Percentiles rank a stretch among this genome's conserved stretches.
Evolutionary conservation across 2,329 filamentous ascomycete genomes (phyloP).

Genomic region (Penicillium sp.): DNA sequence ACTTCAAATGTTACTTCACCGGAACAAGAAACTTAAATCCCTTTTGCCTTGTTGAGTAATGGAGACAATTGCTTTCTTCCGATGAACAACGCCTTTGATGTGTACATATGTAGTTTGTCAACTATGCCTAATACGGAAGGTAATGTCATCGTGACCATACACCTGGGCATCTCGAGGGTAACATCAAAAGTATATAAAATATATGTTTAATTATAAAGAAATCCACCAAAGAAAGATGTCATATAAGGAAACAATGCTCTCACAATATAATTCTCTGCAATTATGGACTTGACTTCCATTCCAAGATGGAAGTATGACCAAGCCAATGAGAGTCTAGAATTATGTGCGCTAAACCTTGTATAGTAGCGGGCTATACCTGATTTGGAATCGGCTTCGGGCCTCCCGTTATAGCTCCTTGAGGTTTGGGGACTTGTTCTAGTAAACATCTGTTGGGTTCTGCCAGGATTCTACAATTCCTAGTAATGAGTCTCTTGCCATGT

Average conservation of each 20-base stretch:
- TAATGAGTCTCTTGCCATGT: no score
- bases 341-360: background rate
- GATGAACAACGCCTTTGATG: background rate
- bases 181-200: background rate
- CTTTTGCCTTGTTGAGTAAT: background rate
- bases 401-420: background rate
- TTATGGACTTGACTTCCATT: background rate
- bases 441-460: background rate
- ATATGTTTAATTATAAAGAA: background rate
- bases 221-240: background rate
- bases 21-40: background rate
- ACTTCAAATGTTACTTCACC: background rate
- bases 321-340: background rate
- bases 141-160: background rate
- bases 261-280: background rate
- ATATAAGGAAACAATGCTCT: background rate
- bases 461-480: background rate
- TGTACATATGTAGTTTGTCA: background rate
- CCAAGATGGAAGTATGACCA: background rate
- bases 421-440: background rate
- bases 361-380: background rate
- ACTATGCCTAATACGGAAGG: background rate
- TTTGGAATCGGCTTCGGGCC: background rate
- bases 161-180: background rate
- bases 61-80: background rate